Percentiles rank a stretch among this genome's conserved stretches.
Conservation (phyloP, 73 alveolate genomes). For the Stentor coeruleus region DNA sequence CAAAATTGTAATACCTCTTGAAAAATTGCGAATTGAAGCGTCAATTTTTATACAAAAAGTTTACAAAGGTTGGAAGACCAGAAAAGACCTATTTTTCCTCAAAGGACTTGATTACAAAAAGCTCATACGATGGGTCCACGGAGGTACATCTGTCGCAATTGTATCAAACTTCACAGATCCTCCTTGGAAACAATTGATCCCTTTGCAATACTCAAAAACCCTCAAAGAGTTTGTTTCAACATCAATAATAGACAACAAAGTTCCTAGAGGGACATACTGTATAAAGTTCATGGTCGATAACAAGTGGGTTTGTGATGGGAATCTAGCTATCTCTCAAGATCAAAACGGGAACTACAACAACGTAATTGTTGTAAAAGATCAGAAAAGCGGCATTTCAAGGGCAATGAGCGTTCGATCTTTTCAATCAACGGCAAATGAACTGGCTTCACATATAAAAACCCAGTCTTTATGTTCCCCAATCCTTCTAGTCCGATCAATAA, state of each 20-base stretch:
- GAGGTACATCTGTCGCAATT: not conserved
- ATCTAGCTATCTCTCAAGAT: slow-evolving; percentile 17
- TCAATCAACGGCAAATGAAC: slow-evolving; percentile 2
- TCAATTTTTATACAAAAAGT: slow-evolving; percentile 7
- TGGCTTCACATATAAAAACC: not conserved
- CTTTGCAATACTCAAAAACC: not conserved
- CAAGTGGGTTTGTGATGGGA: slow-evolving; percentile 25
- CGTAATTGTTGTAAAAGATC: not conserved
- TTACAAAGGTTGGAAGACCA: not conserved
- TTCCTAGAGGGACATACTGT: slow-evolving; percentile 18
- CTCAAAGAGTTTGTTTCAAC: slow-evolving; percentile 16
- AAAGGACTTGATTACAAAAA: not conserved
- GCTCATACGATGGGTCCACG: slow-evolving; percentile 8
- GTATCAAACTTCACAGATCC: slow-evolving; percentile 12
- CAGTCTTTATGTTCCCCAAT: not conserved
- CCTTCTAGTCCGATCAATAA: slow-evolving; percentile 5
- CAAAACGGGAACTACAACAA: slow-evolving; percentile 5
- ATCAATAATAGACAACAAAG: not conserved
- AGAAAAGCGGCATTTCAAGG: not conserved
- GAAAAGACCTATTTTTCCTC: not conserved
- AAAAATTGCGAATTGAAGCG: not conserved
- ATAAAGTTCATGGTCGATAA: slow-evolving; percentile 25
- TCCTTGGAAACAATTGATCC: not conserved
- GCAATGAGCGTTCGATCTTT: slow-evolving; percentile 20
- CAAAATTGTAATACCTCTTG: not conserved